Conservation (phyloP, 2,329 filamentous ascomycete species). For the Botrytis deweyae region DNA sequence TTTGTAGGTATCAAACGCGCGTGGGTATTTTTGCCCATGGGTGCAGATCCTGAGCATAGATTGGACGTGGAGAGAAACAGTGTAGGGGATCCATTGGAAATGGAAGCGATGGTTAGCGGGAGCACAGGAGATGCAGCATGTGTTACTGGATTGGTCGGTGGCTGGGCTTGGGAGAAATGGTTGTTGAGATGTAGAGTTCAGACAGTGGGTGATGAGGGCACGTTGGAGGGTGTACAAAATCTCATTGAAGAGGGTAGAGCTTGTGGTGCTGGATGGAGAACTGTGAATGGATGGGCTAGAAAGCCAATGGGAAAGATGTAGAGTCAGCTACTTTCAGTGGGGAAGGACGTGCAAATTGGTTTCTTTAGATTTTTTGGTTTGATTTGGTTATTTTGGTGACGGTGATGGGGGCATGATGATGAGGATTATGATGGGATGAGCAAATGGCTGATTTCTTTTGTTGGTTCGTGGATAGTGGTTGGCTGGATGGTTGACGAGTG, state of each 20-base stretch:
- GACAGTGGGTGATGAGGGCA: slow-evolving; percentile 69
- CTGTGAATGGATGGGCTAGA: slow-evolving; percentile 62
- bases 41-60: slow-evolving; percentile 49
- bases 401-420: not conserved
- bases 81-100: slow-evolving; percentile 48
- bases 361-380: slow-evolving; percentile 12
- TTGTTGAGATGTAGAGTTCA: slow-evolving; percentile 84
- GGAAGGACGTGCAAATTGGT: not conserved
- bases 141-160: slow-evolving; percentile 78
- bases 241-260: slow-evolving; percentile 63
- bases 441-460: not conserved
- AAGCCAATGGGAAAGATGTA: slow-evolving; percentile 49
- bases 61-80: slow-evolving; percentile 42
- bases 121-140: slow-evolving; percentile 70
- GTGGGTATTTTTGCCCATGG: slow-evolving; percentile 89
- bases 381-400: not conserved
- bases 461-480: not conserved
- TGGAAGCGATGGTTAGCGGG: slow-evolving; percentile 64
- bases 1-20: slow-evolving; percentile 80
- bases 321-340: not conserved
- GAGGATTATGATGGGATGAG: not conserved
- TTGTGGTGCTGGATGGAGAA: slow-evolving; percentile 58
- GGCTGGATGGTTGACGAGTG: not conserved
- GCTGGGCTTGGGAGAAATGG: slow-evolving; percentile 97
- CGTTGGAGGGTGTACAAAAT: slow-evolving; percentile 58